Base-by-base conservation (phyloP, 2,329 filamentous ascomycete species). In the Xylaria hypoxylon region DNA sequence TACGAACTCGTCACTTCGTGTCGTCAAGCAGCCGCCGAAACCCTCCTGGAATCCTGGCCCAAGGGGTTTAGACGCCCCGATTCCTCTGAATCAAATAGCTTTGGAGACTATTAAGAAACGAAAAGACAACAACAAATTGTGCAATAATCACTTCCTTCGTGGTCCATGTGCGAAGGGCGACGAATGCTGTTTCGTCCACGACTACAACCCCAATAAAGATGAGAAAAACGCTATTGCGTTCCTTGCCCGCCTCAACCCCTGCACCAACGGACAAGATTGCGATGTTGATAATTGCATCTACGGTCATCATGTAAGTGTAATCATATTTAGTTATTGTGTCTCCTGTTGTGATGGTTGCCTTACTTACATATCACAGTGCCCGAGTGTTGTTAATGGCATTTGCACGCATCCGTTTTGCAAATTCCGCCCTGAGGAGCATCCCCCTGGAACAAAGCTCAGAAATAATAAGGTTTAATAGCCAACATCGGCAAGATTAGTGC, bases 141-240 rank as follows among this genome's bases (percentile, higher is more conserved):
- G 87, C 80, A 89, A 89, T 74, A 87, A 87, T 55, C 85, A 88
- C 72, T 89, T 87, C 72, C 80, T 90, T 33, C 81, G 86, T 19
- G 86, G 86, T 0, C 84, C 84, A 0, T 90, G 87, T 70, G 74
- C 80, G 53, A 89, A 87, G 70, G 81, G 81, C 10, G 79, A 82
- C n/a, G 78, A 80, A 5, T 90, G 87, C 76, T 79, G 78, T 56
- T 90, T 88, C 71, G 84, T 86, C 64, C 87, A 90, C 75, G 79
- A 83, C 51, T 85, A 88, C 72, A 83, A 80, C 68, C 82, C 84
- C 2, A 83, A 80, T 5, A 77, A 80, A 24, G 86, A 88, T 2
- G 87, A 90, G 72, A 78, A 85, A 58, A 82, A 82, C 40, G 87
- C 86, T 2, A 86, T 90, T 67, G 82, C 84, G 0, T 84, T 84